Evolutionary conservation across 2,329 filamentous ascomycete genomes (phyloP), one percentile per base, ranked within the genome.

Genomic region (Xylariaceae sp.): DNA sequence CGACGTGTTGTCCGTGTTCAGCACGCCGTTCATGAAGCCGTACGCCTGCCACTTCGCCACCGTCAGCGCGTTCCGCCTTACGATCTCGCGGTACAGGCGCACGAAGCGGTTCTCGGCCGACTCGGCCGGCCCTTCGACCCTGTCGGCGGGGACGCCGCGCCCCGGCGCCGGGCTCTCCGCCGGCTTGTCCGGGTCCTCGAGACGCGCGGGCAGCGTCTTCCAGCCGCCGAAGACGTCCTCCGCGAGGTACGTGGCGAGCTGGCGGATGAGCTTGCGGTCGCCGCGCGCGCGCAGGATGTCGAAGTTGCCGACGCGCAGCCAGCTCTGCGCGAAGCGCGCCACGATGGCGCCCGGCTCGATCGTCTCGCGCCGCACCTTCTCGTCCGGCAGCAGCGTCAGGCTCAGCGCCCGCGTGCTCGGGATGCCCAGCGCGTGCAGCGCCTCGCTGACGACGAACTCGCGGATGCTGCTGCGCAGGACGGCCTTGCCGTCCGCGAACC

Each of bases 1-100:
- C 0, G 92, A 96, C 0, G 94, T 99, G 71, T 99, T 99, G 70
- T 99, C 94, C 0, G 94, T 97, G 73, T 99, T 99, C 53, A 99
- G 78, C 3, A 99, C 94, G 39, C 94, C 94, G 66, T 99, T 99
- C 81, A 96, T 97, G 75, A 99, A 99, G n/a, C 91, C 94, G 67
- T 97, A 97, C 0, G 91, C 92, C 75, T 99, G 95, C 93, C 94
- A 97, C 62, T 88, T 83, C 9, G 94, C 94, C 2, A 97, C 92
- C 0, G 89, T 95, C 53, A 81, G 79, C 1, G 94, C 94, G 68
- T 97, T 99, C 26, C 90, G 84, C 35, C 91, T 85, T 3, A 86
- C 86, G 50, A 99, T 86, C 66, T 96, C 92, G 29, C 94, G 86
- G 71, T 95, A 99, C 1, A 99, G 76, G 13, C 92, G 82, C 0